Conservation (phyloP, 225 moss, liverwort and hornwort species). For the Physcomitrellopsis africana region DNA sequence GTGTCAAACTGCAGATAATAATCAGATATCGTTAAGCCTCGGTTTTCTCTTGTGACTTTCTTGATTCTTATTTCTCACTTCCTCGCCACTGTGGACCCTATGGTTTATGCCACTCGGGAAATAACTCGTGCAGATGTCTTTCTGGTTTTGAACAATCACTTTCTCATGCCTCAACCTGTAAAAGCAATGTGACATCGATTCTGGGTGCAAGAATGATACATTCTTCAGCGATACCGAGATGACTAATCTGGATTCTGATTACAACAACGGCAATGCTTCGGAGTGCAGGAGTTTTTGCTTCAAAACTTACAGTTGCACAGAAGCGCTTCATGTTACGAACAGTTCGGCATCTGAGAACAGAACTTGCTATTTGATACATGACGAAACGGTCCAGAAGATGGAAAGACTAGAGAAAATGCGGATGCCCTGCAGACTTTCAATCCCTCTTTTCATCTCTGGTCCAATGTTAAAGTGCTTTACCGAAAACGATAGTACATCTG, state of each 20-base stretch:
- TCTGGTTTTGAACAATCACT: neutral
- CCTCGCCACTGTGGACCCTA: slow-evolving; percentile 10
- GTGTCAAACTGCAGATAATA: no score
- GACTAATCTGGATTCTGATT: neutral
- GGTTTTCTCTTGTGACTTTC: neutral
- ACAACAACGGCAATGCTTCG: neutral
- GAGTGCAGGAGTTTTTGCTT: neutral
- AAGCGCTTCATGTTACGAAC: neutral
- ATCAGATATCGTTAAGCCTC: neutral
- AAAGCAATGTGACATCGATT: neutral
- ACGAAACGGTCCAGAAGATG: neutral
- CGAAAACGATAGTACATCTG: no score
- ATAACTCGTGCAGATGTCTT: neutral
- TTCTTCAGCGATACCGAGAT: neutral
- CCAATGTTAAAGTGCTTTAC: no score
- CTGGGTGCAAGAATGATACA: neutral
- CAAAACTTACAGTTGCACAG: neutral
- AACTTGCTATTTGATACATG: slow-evolving; percentile 1
- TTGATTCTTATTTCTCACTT: neutral
- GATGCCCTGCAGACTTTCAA: neutral
- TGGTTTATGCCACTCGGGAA: slow-evolving; percentile 16
- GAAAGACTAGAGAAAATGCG: no score
- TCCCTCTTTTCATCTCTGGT: no score
- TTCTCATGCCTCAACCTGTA: neutral
- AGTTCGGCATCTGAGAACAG: neutral